Evolutionary conservation across 352 stramenopile genomes (phyloP).

Genomic region (Phytophthora constricta): DNA sequence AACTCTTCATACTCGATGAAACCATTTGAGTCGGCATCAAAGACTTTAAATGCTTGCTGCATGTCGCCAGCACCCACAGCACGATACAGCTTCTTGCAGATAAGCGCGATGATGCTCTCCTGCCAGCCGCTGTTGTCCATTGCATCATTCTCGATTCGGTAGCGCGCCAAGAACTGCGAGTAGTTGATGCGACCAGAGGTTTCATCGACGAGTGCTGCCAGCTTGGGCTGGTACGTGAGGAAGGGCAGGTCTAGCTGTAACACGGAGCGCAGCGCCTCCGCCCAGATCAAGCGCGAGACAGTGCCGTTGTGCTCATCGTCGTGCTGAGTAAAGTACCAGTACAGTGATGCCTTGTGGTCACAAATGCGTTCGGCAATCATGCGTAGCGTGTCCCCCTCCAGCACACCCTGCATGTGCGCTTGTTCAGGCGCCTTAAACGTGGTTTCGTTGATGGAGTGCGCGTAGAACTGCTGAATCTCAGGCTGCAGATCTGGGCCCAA

Average conservation of each 20-base stretch:
- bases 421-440: constrained; percentile 76
- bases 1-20: constrained; percentile 96
- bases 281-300: constrained; percentile 89
- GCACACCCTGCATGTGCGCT: constrained; percentile 73
- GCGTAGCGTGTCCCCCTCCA: constrained; percentile 91
- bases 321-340: constrained; percentile 95
- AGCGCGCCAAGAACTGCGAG: constrained; percentile 93
- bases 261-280: constrained; percentile 91
- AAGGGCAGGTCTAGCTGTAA: constrained; percentile 92
- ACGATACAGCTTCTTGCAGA: constrained; percentile 94
- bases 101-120: constrained; percentile 89
- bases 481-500: constrained; percentile 91
- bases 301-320: constrained; percentile 90
- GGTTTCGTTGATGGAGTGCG: constrained; percentile 83
- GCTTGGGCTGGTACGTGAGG: constrained; percentile 88
- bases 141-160: constrained; percentile 91
- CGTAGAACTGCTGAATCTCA: constrained; percentile 96
- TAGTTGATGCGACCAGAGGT: constrained; percentile 89
- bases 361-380: constrained; percentile 95
- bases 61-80: constrained; percentile 91
- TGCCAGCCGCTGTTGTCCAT: constrained; percentile 90
- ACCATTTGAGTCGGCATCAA: constrained; percentile 90
- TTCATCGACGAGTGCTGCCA: constrained; percentile 87
- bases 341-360: constrained; percentile 92
- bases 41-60: constrained; percentile 91